Conservation (phyloP, 768 basidiomycete species). For the Pleurotus ostreatus region DNA sequence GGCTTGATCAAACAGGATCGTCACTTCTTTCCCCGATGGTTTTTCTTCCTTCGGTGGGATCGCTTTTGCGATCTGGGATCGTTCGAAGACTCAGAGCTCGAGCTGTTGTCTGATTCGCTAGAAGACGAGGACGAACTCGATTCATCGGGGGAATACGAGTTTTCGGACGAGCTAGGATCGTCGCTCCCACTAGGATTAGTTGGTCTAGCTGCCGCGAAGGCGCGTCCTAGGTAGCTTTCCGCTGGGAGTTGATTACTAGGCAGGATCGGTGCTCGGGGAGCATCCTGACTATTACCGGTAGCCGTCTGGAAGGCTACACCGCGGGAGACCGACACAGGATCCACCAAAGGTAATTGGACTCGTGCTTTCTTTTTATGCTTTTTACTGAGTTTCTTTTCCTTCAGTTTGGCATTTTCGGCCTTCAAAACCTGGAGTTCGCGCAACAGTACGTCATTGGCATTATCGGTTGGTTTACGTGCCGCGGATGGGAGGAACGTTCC, state of each 20-base stretch:
- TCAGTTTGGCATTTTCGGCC: too few relatives aligned
- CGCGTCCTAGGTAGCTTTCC: neutral
- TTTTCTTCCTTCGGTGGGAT: neutral
- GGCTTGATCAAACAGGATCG: constrained; percentile 7
- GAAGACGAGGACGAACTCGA: neutral
- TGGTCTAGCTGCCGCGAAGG: neutral
- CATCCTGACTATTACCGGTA: neutral
- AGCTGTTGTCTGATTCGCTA: neutral
- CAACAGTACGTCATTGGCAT: too few relatives aligned
- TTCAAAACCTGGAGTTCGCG: too few relatives aligned
- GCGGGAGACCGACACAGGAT: too few relatives aligned
- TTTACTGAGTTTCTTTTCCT: too few relatives aligned
- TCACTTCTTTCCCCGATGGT: constrained; percentile 11
- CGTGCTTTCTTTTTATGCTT: too few relatives aligned
- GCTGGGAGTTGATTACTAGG: neutral
- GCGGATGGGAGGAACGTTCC: too few relatives aligned
- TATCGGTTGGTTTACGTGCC: too few relatives aligned
- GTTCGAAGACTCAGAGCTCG: neutral
- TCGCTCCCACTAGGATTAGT: neutral
- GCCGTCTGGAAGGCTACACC: too few relatives aligned
- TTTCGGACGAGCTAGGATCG: neutral
- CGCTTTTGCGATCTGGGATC: neutral
- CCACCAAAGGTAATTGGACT: too few relatives aligned
- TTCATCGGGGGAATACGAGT: neutral
- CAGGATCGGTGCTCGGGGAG: neutral